These are phyloP conservation scores for Sequoiadendron giganteum DNA, from an alignment of 75 land plant species.

Conservation along the genomic window DNA sequence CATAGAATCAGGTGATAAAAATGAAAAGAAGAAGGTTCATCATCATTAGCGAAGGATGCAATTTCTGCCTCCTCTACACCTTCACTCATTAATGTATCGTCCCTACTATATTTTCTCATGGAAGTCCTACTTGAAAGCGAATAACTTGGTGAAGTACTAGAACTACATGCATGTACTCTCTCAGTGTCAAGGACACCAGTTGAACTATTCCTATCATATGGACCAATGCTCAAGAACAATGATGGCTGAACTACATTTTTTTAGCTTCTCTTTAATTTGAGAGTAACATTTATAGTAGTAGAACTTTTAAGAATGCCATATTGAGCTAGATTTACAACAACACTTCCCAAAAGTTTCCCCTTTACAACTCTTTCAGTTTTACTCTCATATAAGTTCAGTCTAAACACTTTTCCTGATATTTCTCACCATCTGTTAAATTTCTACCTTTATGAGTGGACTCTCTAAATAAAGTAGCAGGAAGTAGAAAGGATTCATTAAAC, in stretches of 20 bases:
- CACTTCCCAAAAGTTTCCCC: conserved; percentile 56
- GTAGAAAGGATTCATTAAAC: too few species aligned
- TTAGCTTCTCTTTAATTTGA: conserved; percentile 46
- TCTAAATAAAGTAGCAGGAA: too few species aligned
- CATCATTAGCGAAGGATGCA: conserved; percentile 72
- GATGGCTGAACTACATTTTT: conserved; percentile 45
- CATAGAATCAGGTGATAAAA: conserved; percentile 31
- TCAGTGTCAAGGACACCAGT: background rate
- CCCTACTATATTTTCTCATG: conserved; percentile 25
- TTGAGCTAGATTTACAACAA: background rate
- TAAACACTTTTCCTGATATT: too few species aligned
- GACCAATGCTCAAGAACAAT: conserved; percentile 42
- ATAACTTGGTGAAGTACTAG: conserved; percentile 26
- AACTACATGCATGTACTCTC: background rate
- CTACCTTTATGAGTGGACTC: too few species aligned
- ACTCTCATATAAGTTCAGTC: conserved; percentile 52
- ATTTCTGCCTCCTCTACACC: conserved; percentile 56
- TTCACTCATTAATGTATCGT: conserved; percentile 46
- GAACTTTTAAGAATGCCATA: conserved; percentile 40
- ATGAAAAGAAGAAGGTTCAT: conserved; percentile 39
- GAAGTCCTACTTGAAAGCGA: conserved; percentile 27
- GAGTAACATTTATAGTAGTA: conserved; percentile 24
- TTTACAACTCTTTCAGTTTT: conserved; percentile 40
- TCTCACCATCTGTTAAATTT: too few species aligned
- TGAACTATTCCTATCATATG: conserved; percentile 25